These are phyloP conservation scores for Sporisorium reilianum DNA, from an alignment of 1,284 basidiomycete genomes.

Conservation along the genomic window DNA sequence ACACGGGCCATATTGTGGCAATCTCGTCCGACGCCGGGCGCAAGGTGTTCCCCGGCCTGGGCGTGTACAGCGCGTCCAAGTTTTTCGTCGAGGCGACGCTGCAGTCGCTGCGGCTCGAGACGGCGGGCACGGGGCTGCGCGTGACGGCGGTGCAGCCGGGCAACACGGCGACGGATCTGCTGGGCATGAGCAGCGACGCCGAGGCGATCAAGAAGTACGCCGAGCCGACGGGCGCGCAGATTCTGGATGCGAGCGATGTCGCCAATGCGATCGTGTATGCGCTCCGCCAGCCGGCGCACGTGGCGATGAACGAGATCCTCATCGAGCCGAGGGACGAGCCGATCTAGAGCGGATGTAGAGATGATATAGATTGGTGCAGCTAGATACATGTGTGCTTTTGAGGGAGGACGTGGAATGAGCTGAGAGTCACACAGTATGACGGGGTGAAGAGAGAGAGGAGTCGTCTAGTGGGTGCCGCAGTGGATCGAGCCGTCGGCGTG, in stretches of 20 bases:
- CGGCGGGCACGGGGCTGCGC: constrained; percentile 59
- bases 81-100: constrained; percentile 68
- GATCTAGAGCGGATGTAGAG: constrained; percentile 26
- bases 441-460: too few species aligned
- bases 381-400: not conserved
- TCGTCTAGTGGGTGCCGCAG: constrained; percentile 44
- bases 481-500: constrained; percentile 45
- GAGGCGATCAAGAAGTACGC: constrained; percentile 67
- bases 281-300: constrained; percentile 62
- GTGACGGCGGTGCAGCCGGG: constrained; percentile 66
- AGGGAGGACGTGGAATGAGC: not conserved
- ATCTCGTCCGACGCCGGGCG: constrained; percentile 68
- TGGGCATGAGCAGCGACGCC: constrained; percentile 65
- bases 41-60: constrained; percentile 66
- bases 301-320: constrained; percentile 65
- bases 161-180: constrained; percentile 64
- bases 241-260: constrained; percentile 63
- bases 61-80: constrained; percentile 67
- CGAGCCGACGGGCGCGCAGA: constrained; percentile 64
- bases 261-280: constrained; percentile 66
- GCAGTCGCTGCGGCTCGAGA: constrained; percentile 65
- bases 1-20: constrained; percentile 64
- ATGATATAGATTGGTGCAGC: too few species aligned
- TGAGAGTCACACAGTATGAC: too few species aligned
- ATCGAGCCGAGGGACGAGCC: constrained; percentile 60